These are phyloP conservation scores for Avicennia marina DNA, from an alignment of 257 asterid species.

Conservation along the genomic window DNA sequence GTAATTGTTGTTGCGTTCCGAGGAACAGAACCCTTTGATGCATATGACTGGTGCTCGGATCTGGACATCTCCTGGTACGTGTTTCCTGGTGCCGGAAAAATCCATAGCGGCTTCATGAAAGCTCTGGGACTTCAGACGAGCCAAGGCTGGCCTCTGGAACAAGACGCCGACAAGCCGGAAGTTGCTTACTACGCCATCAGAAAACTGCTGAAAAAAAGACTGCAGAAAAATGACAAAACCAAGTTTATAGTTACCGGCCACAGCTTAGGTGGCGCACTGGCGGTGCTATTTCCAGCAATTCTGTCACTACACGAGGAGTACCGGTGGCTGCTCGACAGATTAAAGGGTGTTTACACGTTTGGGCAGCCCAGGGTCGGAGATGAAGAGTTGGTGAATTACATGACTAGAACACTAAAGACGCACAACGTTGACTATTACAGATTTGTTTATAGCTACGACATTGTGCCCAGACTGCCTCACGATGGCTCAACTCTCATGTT, in stretches of 20 bases:
- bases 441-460: constrained; percentile 37
- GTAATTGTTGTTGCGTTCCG: constrained; percentile 28
- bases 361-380: constrained; percentile 64
- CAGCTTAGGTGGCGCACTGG: constrained; percentile 54
- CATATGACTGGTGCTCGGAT: constrained; percentile 45
- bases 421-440: constrained; percentile 23
- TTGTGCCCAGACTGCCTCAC: constrained; percentile 53
- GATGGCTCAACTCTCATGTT: constrained; percentile 43
- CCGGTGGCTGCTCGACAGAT: constrained; percentile 33
- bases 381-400: constrained; percentile 27
- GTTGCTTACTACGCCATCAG: constrained; percentile 43
- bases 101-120: constrained; percentile 58
- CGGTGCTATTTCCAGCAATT: constrained; percentile 35
- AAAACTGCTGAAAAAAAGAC: constrained; percentile 15
- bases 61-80: constrained; percentile 48
- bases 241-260: constrained; percentile 48
- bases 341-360: constrained; percentile 45
- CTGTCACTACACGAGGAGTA: constrained; percentile 32
- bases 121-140: constrained; percentile 38
- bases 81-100: constrained; percentile 27
- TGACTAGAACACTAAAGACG: constrained; percentile 18
- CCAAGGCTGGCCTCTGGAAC: constrained; percentile 43
- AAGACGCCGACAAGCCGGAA: constrained; percentile 7
- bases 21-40: constrained; percentile 43
- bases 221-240: constrained; percentile 22